Percentiles rank a stretch among this genome's conserved stretches.
Conservation (phyloP, 2,329 filamentous ascomycete genomes). For the Bipolaris cookei region DNA sequence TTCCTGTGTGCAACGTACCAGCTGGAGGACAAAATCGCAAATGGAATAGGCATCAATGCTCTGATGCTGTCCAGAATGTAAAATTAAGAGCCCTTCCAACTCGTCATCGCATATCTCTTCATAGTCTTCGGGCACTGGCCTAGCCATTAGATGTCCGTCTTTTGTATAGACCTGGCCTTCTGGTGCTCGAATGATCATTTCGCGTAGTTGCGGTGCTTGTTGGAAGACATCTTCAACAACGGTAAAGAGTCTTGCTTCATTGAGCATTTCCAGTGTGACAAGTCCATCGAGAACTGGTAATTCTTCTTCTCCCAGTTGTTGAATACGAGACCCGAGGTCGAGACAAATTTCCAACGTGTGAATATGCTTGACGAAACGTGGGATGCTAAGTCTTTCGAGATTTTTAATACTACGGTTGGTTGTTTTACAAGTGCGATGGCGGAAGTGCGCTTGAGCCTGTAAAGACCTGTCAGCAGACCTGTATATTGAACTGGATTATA, state of each 20-base stretch:
- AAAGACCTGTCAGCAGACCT: background rate
- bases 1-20: background rate
- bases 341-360: constrained; percentile 2
- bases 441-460: constrained; percentile 3
- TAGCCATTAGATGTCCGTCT: background rate
- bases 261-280: background rate
- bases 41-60: background rate
- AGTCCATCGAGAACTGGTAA: too few relatives aligned
- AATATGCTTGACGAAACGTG: constrained; percentile 6
- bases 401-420: background rate
- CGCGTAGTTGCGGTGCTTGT: background rate
- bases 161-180: background rate
- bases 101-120: background rate
- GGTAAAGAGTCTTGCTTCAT: background rate
- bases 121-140: too few relatives aligned
- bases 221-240: background rate
- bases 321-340: background rate
- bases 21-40: background rate
- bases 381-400: constrained; percentile 1
- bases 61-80: background rate
- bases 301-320: too few relatives aligned
- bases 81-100: background rate
- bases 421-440: background rate
- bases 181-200: constrained; percentile 4
- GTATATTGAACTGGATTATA: background rate